These are phyloP conservation scores for Diddensiella santjacobensis DNA, from an alignment of 805 yeast genomes.

Conservation along the genomic window DNA sequence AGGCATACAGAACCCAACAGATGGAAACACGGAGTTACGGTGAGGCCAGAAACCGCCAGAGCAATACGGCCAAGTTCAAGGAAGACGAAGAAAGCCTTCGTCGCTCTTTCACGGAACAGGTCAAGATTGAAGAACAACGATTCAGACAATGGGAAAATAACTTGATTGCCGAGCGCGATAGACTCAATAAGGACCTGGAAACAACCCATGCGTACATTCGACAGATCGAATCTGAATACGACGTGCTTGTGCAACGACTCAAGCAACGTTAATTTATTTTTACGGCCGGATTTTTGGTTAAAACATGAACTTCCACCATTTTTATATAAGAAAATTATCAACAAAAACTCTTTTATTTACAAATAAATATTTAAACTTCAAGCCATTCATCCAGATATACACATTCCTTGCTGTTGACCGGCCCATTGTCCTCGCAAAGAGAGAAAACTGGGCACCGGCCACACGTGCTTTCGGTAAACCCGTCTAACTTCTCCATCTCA, in stretches of 20 bases:
- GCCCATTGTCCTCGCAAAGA: conserved; percentile 29
- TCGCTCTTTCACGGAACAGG: conserved; percentile 93
- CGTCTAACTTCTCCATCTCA: conserved; percentile 19
- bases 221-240: conserved; percentile 35
- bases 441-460: conserved; percentile 31
- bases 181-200: conserved; percentile 90
- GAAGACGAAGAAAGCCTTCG: conserved; percentile 95
- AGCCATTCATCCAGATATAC: conserved; percentile 35
- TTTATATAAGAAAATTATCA: background rate
- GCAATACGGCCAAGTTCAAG: conserved; percentile 84
- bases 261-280: conserved; percentile 13
- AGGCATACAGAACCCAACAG: conserved; percentile 57
- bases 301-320: background rate
- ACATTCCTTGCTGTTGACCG: conserved; percentile 33
- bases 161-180: conserved; percentile 89
- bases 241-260: conserved; percentile 20
- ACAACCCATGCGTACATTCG: conserved; percentile 58
- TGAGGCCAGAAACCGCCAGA: conserved; percentile 34
- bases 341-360: background rate
- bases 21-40: conserved; percentile 47
- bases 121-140: conserved; percentile 93
- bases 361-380: conserved; percentile 4
- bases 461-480: conserved; percentile 33
- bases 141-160: conserved; percentile 99
- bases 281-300: background rate